Evolutionary conservation across 2,329 filamentous ascomycete genomes (phyloP), one percentile per base, ranked within the genome.

Genomic region (Scedosporium apiospermum): DNA sequence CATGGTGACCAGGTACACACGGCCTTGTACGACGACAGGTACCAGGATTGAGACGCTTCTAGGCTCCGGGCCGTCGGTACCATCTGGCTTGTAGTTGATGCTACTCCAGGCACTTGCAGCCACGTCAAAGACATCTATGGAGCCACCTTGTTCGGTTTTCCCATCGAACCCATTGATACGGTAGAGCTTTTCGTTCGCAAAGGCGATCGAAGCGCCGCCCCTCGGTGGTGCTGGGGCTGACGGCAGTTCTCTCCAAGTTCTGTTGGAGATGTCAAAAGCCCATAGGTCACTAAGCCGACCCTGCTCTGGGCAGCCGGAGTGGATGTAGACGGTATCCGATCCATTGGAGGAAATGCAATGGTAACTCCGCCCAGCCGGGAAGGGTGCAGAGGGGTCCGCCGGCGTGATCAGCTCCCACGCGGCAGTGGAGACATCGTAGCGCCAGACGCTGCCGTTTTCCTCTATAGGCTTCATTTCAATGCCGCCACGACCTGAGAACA

Each of bases 161-260:
- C 85, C 86, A 68, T 88, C 85, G 62, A 88, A 88, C 0, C 86
- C 86, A 65, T 84, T 82, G 78, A 87, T 84, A 1, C 86, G 76
- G 68, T 82, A 88, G 3, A 88, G 49, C 62, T 77, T 72, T 3
- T 67, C 70, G 5, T 65, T 55, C 10, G 41, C 18, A 51, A 68
- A 71, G 0, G 72, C 63, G 82, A 82, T 57, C 1, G 80, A 84
- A 0, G 84, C 73, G 0, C 67, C 68, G 1, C 69, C 69, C 9
- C 69, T 64, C 0, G 68, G 74, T 65, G 83, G 80, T 0, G 71
- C 78, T 0, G 83, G 83, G 0, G 85, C 85, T n/a, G 78, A 69
- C 0, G 79, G 66, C 7, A 83, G 73, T 64, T 82, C 72, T 1
- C 70, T 77, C 86, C 86, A 88, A 1, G 69, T 65, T n/a, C 70